A percentile compares a stretch with the other conserved stretches of the same genome.
These are phyloP conservation scores for Hymenoscyphus fraxineus DNA, from an alignment of 2,329 filamentous ascomycete genomes.

Conservation along the genomic window DNA sequence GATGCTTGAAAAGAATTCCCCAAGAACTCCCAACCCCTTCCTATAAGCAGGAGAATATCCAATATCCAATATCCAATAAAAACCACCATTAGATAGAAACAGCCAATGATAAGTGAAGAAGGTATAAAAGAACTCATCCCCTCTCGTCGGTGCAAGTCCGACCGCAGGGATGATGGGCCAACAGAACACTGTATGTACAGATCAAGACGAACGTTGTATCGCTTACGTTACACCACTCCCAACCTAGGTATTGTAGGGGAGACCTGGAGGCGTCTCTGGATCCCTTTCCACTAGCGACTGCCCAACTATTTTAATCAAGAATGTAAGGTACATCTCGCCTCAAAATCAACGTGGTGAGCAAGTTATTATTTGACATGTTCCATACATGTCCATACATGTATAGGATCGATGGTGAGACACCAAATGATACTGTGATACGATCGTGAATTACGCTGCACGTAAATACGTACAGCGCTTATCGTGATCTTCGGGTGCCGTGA, in stretches of 20 bases:
- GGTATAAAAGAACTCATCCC: conserved; percentile 61
- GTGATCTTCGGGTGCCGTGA: not conserved
- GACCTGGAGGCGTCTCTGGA: not conserved
- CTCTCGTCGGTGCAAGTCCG: conserved; percentile 59
- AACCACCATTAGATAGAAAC: conserved; percentile 50
- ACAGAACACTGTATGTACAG: conserved; percentile 53
- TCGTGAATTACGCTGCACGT: not conserved
- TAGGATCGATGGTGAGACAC: too few relatives aligned
- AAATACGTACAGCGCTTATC: not conserved
- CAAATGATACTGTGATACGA: not conserved
- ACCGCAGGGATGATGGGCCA: conserved; percentile 66
- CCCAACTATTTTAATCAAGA: not conserved
- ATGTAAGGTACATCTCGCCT: not conserved
- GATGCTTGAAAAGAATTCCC: conserved; percentile 51
- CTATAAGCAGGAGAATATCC: conserved; percentile 61
- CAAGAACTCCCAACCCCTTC: conserved; percentile 57
- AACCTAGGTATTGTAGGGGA: conserved; percentile 31
- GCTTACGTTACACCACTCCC: conserved; percentile 47
- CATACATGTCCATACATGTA: too few relatives aligned
- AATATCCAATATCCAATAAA: conserved; percentile 64
- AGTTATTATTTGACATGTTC: not conserved
- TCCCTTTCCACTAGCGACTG: not conserved
- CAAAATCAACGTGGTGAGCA: not conserved
- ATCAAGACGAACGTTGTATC: conserved; percentile 53
- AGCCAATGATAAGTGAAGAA: conserved; percentile 52